Conservation (phyloP, 228 moss, liverwort and hornwort genomes). For the Sphagnum magellanicum region DNA sequence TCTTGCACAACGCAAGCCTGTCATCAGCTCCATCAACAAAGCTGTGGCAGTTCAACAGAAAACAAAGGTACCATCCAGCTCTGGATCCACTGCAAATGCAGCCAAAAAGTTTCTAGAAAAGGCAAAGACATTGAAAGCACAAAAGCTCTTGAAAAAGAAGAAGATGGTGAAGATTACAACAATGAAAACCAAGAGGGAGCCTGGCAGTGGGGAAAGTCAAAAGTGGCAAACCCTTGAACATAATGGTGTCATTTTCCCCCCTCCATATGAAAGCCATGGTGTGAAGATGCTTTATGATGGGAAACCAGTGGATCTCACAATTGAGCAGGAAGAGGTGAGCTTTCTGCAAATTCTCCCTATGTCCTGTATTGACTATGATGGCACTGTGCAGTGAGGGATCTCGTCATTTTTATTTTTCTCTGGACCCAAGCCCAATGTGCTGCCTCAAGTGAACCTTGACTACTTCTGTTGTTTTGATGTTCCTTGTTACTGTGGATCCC, state of each 20-base stretch:
- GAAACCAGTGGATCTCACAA: conserved; percentile 64
- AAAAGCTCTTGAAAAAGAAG: conserved; percentile 54
- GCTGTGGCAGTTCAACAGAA: conserved; percentile 24
- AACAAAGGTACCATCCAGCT: conserved; percentile 35
- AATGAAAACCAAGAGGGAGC: conserved; percentile 37
- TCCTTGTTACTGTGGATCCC: background rate
- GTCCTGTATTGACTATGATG: too few relatives aligned
- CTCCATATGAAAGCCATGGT: conserved; percentile 84
- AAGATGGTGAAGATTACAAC: conserved; percentile 31
- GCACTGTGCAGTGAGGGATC: background rate
- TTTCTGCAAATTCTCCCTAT: background rate
- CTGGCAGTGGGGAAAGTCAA: conserved; percentile 52
- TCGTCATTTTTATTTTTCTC: too few relatives aligned
- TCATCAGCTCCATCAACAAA: conserved; percentile 31
- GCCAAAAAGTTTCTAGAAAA: conserved; percentile 41
- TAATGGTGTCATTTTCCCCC: conserved; percentile 90
- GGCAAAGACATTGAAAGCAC: conserved; percentile 32
- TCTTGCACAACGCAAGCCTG: conserved; percentile 51
- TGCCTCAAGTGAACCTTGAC: background rate
- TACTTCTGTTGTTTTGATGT: background rate
- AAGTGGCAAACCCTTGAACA: conserved; percentile 92
- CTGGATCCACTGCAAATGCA: conserved; percentile 33
- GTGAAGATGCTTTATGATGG: conserved; percentile 87
- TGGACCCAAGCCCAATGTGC: background rate
- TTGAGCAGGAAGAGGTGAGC: conserved; percentile 69